Evolutionary conservation across 2,329 filamentous ascomycete species (phyloP).

Genomic region (Lecanicillium sp.): DNA sequence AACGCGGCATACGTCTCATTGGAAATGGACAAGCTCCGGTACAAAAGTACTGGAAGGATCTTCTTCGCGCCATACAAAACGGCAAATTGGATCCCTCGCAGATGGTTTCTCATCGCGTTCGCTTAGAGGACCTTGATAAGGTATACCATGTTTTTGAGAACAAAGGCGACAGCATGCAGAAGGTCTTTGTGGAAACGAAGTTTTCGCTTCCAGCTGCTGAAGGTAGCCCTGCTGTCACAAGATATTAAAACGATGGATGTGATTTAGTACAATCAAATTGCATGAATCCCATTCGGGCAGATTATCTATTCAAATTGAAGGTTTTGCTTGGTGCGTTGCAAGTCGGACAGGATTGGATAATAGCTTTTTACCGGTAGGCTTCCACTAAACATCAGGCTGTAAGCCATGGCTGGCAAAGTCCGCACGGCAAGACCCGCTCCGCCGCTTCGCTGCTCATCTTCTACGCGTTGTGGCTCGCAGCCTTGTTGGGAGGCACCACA

Average conservation of each 20-base stretch:
- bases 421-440: too few species aligned
- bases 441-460: too few species aligned
- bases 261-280: not conserved
- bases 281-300: too few species aligned
- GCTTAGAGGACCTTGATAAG: conserved; percentile 65
- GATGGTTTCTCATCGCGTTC: conserved; percentile 76
- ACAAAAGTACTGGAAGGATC: conserved; percentile 75
- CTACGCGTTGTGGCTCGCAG: too few species aligned
- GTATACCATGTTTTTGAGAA: conserved; percentile 59
- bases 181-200: conserved; percentile 63
- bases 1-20: conserved; percentile 75
- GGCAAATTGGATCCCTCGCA: conserved; percentile 67
- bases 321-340: too few species aligned
- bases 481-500: too few species aligned
- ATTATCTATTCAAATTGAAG: too few species aligned
- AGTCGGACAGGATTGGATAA: too few species aligned
- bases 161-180: conserved; percentile 67
- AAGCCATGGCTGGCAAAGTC: too few species aligned
- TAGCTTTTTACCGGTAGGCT: too few species aligned
- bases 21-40: conserved; percentile 65
- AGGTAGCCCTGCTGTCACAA: conserved; percentile 40
- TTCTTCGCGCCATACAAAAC: conserved; percentile 61
- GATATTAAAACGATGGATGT: conserved; percentile 22
- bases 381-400: too few species aligned
- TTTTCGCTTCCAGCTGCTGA: conserved; percentile 43